Evolutionary conservation across 2,329 filamentous ascomycete species (phyloP), one percentile per base, ranked within the genome.

Genomic region (Clarireedia hainanense): DNA sequence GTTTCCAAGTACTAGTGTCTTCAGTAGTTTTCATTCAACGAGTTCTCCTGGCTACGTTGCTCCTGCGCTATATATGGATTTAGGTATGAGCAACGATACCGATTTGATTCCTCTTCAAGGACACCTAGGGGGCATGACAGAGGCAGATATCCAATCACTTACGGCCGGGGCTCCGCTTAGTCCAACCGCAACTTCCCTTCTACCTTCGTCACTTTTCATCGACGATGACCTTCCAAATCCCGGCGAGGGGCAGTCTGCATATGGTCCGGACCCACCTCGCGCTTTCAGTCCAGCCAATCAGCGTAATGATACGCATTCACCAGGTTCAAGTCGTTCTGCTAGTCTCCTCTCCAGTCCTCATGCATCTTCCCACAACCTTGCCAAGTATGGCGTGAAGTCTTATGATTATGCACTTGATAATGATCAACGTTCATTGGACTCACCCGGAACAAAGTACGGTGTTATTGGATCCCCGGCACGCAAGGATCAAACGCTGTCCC

Each of bases 91-190:
- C 51, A 61, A 64, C 42, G 63, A 66, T 48, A 64, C 61, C n/a
- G 60, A 63, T n/a, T 63, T 68, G 65, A 59, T 63, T 2, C 65
- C 64, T 15, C 48, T 66, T 20, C 59, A 59, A 7, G 60, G 70
- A 68, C 64, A 70, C 63, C 63, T 73, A 59, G 61, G 73, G 59
- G 64, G 69, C 9, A 75, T 84, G 54, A 81, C 80, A 5, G 85
- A 88, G 34, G 78, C 81, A 1, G 84, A 86, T 17, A 72, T 85
- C 4, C 80, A 81, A 57, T 76, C 76, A 17, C 68, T 86, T 37
- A 83, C 78, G 3, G 79, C 77, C 17, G 83, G 81, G 27, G 88
- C 86, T 2, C 86, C 86, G 1, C 80, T 92, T 68, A 91, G 87
- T 64, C 89, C 89, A 1, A 87, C 86, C 4, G 89, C 88, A 2